phyloP scores from a whole-genome alignment of 2,329 filamentous ascomycete genomes.

The Pezizomycotina sp. region DNA sequence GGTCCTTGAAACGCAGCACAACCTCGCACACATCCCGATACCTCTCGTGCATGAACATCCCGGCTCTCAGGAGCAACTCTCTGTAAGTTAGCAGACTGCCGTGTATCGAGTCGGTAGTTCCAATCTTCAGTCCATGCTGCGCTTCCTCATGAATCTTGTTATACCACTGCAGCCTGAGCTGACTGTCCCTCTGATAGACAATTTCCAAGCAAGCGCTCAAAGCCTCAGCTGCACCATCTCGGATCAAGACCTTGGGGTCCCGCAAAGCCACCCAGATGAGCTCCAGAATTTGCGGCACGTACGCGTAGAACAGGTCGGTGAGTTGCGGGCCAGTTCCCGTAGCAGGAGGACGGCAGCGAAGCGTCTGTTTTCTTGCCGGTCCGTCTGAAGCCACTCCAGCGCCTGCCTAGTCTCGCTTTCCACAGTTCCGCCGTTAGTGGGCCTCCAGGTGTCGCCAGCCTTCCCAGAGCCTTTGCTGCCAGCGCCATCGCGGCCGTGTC shows the following conservation, averaged over 20 bases:
- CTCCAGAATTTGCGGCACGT: slow-evolving; percentile 87
- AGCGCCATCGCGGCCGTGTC: slow-evolving; percentile 82
- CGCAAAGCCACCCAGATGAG: slow-evolving; percentile 89
- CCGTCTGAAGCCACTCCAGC: slow-evolving; percentile 89
- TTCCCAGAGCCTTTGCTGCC: slow-evolving; percentile 74
- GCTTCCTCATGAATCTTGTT: slow-evolving; percentile 78
- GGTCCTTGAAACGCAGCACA: slow-evolving; percentile 80
- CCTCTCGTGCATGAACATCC: slow-evolving; percentile 97
- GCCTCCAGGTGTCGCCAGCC: slow-evolving; percentile 79
- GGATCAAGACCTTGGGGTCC: slow-evolving; percentile 77
- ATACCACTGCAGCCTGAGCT: slow-evolving; percentile 77
- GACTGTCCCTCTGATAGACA: slow-evolving; percentile 77
- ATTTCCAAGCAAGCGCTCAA: slow-evolving; percentile 94
- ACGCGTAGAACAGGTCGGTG: slow-evolving; percentile 90
- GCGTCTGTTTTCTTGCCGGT: slow-evolving; percentile 78
- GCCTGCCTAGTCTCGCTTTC: slow-evolving; percentile 94
- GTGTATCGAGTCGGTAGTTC: slow-evolving; percentile 74
- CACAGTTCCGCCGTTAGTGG: slow-evolving; percentile 84
- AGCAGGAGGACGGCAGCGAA: slow-evolving; percentile 87
- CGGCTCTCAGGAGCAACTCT: slow-evolving; percentile 81
- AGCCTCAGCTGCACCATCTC: slow-evolving; percentile 78
- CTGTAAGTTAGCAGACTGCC: slow-evolving; percentile 87
- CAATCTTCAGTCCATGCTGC: slow-evolving; percentile 58
- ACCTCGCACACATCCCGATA: slow-evolving; percentile 88
- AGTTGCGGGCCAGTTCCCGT: slow-evolving; percentile 77